A percentile compares a stretch with the other conserved stretches of the same genome.
Conservation (phyloP, 768 basidiomycete genomes). For the Boletus barrowsii region DNA sequence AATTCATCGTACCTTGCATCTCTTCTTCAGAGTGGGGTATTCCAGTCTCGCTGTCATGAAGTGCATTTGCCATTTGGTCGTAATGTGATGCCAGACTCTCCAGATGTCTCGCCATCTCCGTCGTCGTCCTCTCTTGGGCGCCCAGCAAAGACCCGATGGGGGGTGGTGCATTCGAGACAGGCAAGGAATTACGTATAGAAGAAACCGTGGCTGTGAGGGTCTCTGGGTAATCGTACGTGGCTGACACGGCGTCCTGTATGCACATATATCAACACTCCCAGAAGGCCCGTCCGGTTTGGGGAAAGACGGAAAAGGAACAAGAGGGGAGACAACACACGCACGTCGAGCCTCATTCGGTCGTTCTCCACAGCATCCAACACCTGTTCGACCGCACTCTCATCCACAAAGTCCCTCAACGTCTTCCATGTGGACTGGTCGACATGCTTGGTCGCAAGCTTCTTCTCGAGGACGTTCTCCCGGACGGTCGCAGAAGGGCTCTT, state of each 20-base stretch:
- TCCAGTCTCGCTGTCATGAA: slow-evolving; percentile 67
- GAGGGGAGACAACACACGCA: slow-evolving; percentile 32
- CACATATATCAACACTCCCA: background rate
- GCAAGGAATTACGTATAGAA: slow-evolving; percentile 53
- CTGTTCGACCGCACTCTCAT: slow-evolving; percentile 79
- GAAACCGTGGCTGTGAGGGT: slow-evolving; percentile 54
- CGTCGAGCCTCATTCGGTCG: slow-evolving; percentile 66
- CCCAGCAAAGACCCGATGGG: slow-evolving; percentile 43
- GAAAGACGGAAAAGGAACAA: background rate
- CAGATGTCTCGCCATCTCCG: slow-evolving; percentile 69
- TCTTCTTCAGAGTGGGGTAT: slow-evolving; percentile 67
- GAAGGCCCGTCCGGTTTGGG: background rate
- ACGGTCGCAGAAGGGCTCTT: slow-evolving; percentile 33
- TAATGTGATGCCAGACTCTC: slow-evolving; percentile 74
- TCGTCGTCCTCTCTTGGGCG: slow-evolving; percentile 53
- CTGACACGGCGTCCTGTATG: slow-evolving; percentile 53
- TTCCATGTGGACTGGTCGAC: slow-evolving; percentile 67
- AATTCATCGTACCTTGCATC: slow-evolving; percentile 48
- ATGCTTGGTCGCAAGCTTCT: slow-evolving; percentile 16
- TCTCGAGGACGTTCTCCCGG: slow-evolving; percentile 20
- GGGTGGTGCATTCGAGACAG: slow-evolving; percentile 34
- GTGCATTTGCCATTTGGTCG: slow-evolving; percentile 68
- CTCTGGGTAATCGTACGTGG: slow-evolving; percentile 67
- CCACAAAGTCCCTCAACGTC: slow-evolving; percentile 81
- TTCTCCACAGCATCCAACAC: slow-evolving; percentile 69